Percentiles rank a stretch among this genome's conserved stretches.
These are phyloP conservation scores for Stylosanthes scabra DNA, from an alignment of 331 rosid species.

Conservation along the genomic window DNA sequence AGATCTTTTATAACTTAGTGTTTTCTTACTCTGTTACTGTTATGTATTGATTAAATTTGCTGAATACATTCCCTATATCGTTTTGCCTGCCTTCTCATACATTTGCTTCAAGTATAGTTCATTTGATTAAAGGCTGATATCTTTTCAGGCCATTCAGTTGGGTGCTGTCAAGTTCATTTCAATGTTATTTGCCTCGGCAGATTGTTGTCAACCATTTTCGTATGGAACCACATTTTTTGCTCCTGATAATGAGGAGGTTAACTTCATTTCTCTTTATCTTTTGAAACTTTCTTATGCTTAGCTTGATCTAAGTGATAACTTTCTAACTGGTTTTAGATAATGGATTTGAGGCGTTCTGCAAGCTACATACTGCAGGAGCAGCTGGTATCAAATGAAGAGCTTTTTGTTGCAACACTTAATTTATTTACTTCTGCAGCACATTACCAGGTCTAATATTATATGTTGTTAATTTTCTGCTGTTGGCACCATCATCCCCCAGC, in stretches of 20 bases:
- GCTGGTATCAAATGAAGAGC: slow-evolving; percentile 70
- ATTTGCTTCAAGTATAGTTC: slow-evolving; percentile 19
- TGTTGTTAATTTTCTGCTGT: slow-evolving; percentile 19
- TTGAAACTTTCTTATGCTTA: slow-evolving; percentile 5
- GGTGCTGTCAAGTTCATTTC: slow-evolving; percentile 87
- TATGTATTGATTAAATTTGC: not conserved
- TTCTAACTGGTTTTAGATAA: slow-evolving; percentile 55
- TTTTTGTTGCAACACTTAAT: slow-evolving; percentile 78
- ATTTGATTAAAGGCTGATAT: slow-evolving; percentile 32
- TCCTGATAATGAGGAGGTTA: slow-evolving; percentile 81
- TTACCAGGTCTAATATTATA: slow-evolving; percentile 69
- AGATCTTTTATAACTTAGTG: slow-evolving; percentile 8
- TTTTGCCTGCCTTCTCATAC: slow-evolving; percentile 25
- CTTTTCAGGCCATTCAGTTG: slow-evolving; percentile 76
- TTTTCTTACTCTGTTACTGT: slow-evolving; percentile 4
- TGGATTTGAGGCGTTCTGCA: slow-evolving; percentile 66
- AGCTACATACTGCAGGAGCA: slow-evolving; percentile 69
- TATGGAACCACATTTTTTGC: slow-evolving; percentile 67
- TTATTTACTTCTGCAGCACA: slow-evolving; percentile 80
- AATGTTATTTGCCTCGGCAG: slow-evolving; percentile 65
- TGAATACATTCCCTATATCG: not conserved
- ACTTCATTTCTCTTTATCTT: too few species aligned
- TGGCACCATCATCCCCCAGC: not conserved
- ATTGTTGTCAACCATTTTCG: slow-evolving; percentile 63
- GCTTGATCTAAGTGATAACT: slow-evolving; percentile 30